Evolutionary conservation across 306 rosid genomes (phyloP).

Genomic region (Rosa chinensis): DNA sequence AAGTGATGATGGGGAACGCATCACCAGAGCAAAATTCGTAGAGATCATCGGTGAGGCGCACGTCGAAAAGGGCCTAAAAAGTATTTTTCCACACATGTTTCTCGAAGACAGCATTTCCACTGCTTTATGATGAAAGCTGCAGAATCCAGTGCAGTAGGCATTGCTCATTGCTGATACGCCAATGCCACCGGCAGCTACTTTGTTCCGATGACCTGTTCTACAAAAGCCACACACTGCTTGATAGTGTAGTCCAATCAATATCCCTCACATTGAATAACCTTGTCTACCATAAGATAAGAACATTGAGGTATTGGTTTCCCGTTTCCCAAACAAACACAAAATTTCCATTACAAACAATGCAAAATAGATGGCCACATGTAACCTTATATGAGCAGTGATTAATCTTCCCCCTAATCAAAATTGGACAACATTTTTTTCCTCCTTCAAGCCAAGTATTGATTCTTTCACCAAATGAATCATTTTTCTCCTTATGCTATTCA

Average conservation of each 20-base stretch:
- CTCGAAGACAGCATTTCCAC: slow-evolving; percentile 29
- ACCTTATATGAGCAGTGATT: not conserved
- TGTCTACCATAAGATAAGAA: slow-evolving; percentile 4
- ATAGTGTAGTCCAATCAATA: slow-evolving; percentile 21
- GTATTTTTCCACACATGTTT: slow-evolving; percentile 24
- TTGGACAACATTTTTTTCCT: not conserved
- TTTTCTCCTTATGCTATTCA: not conserved
- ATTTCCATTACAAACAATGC: slow-evolving; percentile 11
- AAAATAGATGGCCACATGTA: not conserved
- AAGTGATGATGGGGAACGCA: slow-evolving; percentile 37
- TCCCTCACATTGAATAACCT: not conserved
- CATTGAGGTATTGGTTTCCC: not conserved
- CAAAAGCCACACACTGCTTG: slow-evolving; percentile 37
- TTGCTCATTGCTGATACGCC: slow-evolving; percentile 44
- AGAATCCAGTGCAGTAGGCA: slow-evolving; percentile 38
- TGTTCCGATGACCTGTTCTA: slow-evolving; percentile 28
- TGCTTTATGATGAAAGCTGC: slow-evolving; percentile 34
- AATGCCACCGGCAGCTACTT: slow-evolving; percentile 32
- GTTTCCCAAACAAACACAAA: slow-evolving; percentile 6
- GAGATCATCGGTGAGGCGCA: slow-evolving; percentile 26
- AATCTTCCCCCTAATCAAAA: not conserved
- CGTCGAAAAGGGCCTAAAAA: slow-evolving; percentile 40
- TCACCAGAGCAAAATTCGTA: slow-evolving; percentile 25
- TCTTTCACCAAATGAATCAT: not conserved
- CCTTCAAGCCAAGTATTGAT: not conserved